These are phyloP conservation scores for Pecoramyces ruminantium DNA, from an alignment of 192 early-diverging fungal species.

Conservation along the genomic window DNA sequence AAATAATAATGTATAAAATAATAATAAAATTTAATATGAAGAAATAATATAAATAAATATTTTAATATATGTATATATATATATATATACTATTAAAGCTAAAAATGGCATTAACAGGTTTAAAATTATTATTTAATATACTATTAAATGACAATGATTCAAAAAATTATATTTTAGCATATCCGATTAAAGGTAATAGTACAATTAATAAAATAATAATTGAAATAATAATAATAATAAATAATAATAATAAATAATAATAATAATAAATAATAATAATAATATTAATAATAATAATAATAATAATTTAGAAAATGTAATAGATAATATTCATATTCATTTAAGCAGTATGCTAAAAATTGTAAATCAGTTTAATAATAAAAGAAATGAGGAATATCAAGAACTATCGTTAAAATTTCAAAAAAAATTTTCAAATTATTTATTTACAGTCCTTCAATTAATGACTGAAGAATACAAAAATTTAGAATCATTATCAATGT, in stretches of 20 bases:
- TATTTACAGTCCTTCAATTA: neutral
- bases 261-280: too few species aligned
- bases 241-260: too few species aligned
- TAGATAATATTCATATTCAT: neutral
- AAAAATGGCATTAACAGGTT: neutral
- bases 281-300: too few species aligned
- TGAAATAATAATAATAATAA: too few species aligned
- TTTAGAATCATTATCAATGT: neutral
- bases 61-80: too few species aligned
- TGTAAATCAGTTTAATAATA: neutral
- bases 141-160: neutral
- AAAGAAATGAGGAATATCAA: neutral
- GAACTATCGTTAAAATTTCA: neutral
- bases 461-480: neutral
- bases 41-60: too few species aligned
- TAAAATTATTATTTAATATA: neutral
- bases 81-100: neutral
- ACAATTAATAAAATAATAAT: too few species aligned
- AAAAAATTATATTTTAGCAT: neutral
- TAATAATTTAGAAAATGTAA: neutral
- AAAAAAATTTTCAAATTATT: neutral
- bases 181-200: neutral
- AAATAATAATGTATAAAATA: neutral
- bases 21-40: too few species aligned
- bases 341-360: neutral